Evolutionary conservation across 495 filamentous ascomycete genomes (phyloP).

Genomic region (Penicillium arizonense): DNA sequence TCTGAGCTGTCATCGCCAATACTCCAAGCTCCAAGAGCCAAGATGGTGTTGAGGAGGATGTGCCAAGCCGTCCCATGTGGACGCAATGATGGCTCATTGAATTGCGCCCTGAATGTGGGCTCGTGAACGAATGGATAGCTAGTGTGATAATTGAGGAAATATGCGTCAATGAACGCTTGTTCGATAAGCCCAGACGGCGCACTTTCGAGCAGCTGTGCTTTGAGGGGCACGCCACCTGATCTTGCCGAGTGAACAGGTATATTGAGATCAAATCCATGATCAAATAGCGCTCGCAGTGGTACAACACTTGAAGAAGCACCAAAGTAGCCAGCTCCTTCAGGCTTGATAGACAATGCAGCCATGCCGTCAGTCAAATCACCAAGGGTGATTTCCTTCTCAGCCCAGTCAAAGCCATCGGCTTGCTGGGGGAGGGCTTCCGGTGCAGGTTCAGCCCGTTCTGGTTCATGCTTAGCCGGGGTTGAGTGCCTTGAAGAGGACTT

Average conservation of each 20-base stretch:
- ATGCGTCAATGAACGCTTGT: conserved; percentile 50
- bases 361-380: conserved; percentile 51
- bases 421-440: conserved; percentile 48
- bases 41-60: conserved; percentile 49
- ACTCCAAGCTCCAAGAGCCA: conserved; percentile 53
- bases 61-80: conserved; percentile 52
- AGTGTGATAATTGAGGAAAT: conserved; percentile 51
- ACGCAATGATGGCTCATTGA: conserved; percentile 47
- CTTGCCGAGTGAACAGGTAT: conserved; percentile 36
- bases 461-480: conserved; percentile 35
- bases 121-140: conserved; percentile 58
- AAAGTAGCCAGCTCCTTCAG: conserved; percentile 51
- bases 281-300: conserved; percentile 41
- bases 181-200: conserved; percentile 45
- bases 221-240: conserved; percentile 34
- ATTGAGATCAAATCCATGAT: conserved; percentile 48
- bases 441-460: conserved; percentile 37
- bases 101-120: conserved; percentile 53
- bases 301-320: conserved; percentile 51
- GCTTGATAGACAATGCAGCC: conserved; percentile 50
- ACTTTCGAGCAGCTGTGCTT: conserved; percentile 40
- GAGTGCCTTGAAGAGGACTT: conserved; percentile 42
- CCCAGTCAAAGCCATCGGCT: conserved; percentile 54
- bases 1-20: conserved; percentile 49
- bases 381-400: conserved; percentile 44